Evolutionary conservation across 23 red algal genomes (phyloP), one percentile per base, ranked within the genome.

Genomic region (Gracilaria domingensis): DNA sequence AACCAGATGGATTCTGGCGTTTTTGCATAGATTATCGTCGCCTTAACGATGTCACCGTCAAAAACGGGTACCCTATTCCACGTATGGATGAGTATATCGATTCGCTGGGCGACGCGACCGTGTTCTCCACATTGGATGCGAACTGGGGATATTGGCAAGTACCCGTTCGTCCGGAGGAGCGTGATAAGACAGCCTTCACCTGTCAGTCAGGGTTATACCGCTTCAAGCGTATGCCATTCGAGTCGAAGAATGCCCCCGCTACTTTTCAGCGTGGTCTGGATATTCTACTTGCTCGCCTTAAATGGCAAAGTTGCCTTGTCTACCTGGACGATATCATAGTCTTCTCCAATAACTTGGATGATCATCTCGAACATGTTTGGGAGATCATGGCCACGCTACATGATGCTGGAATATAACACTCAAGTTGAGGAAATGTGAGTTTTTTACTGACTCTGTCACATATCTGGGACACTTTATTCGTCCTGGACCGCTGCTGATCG

Each of bases 261-360:
- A 59, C 55, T 16, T 59, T 59, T 24, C 55, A 59, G 55, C 55
- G 85, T 18, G 37, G 30, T 30, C 26, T 88, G 23, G 85, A 88
- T 78, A 72, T 88, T 2, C n/a, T 48, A 0, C 11, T 59, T 17
- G 39, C 85, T 35, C 39, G 23, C 6, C 36, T 48, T 11, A 75
- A 76, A 28, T 88, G 85, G 85, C 12, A 60, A 58, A 57, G 21
- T 20, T 88, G 85, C 67, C 47, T 50, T 17, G 85, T 88, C n/a
- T 88, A 88, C 45, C 54, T 88, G 5, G 85, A 88, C 26, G 67
- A 76, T 45, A 60, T 88, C 37, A 74, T 78, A 11, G 54, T 88
- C 0, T 88, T 88, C 40, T 73, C 61, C 13, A 70, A 26, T 13
- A 73, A 14, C 32, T 74, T 71, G 25, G 60, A 87, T n/a, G 65